Evolutionary conservation across 371 early-diverging fungal species (phyloP), one percentile per base, ranked within the genome.

Genomic region (Zancudomyces culisetae): DNA sequence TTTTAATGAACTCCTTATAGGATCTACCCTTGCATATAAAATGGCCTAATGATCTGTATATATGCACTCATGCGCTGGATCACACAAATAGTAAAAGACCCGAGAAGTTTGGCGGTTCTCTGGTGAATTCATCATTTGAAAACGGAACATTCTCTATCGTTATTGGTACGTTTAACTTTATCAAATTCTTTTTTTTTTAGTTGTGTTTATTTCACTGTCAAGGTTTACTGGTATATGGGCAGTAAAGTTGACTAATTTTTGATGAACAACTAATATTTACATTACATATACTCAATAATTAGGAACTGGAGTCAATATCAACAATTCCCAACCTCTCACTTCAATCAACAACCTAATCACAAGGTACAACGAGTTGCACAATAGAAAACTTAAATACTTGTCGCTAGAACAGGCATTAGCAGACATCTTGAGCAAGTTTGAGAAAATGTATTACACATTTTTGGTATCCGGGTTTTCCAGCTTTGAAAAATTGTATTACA

Each of bases 11-110:
- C 65, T 60, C 23, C 4, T 10, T 47, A 3, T 49, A 49, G 50
- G 65, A 78, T 15, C 57, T 89, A 2, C 85, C 87, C 0, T 58
- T 96, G 48, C 73, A 74, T 30, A 63, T 96, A 29, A 96, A 96
- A 62, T 96, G 97, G 97, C 97, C 97, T 15, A 96, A 94, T 56
- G 97, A 96, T 60, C 72, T 96, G 19, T 93, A 95, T 62, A 75
- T 73, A 0, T 51, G 66, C 1, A 35, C 43, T 2, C 47, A 54
- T 1, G 54, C 49, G 22, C 43, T 54, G 1, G 22, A 55, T 42
- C 54, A 46, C 50, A 29, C 39, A 53, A 28, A 28, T 28, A 15
- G 49, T 43, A 19, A 40, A 18, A 3, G 54, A 53, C 8, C 41
- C 45, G 3, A 56, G 47, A 93, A 92, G 60, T 76, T 94, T 27